These are phyloP conservation scores for Tylopilus plumbeoviolaceoides DNA, from an alignment of 768 basidiomycete species.

Conservation along the genomic window DNA sequence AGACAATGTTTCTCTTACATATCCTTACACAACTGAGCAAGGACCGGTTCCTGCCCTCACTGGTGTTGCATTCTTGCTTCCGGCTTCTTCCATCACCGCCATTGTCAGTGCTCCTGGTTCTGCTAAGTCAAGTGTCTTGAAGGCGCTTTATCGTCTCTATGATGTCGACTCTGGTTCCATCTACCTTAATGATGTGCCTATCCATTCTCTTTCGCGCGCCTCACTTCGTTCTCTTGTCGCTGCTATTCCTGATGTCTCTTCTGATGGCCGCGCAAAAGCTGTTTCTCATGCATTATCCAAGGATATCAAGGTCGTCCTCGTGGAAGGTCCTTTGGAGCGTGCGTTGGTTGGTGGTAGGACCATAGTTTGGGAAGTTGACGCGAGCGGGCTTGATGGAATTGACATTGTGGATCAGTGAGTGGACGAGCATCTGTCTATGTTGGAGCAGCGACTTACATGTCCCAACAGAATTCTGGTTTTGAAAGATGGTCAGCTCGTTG, in stretches of 20 bases:
- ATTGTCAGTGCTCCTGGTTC: constrained; percentile 82
- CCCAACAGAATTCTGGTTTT: constrained; percentile 77
- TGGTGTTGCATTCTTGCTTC: constrained; percentile 83
- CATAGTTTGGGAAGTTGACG: constrained; percentile 27
- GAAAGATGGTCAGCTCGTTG: constrained; percentile 84
- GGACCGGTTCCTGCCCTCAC: constrained; percentile 55
- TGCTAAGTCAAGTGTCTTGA: constrained; percentile 80
- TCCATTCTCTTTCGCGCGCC: constrained; percentile 80
- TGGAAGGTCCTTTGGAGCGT: constrained; percentile 25
- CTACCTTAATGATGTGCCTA: constrained; percentile 81
- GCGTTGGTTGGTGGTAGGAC: constrained; percentile 17
- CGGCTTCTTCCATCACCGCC: constrained; percentile 83
- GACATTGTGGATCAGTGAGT: constrained; percentile 60
- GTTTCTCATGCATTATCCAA: constrained; percentile 24
- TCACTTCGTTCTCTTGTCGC: constrained; percentile 80
- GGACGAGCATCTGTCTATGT: neutral
- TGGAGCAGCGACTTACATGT: neutral
- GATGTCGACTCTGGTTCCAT: constrained; percentile 81
- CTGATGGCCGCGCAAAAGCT: constrained; percentile 21
- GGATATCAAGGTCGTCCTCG: constrained; percentile 23
- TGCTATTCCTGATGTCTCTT: constrained; percentile 80
- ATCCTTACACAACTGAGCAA: constrained; percentile 53
- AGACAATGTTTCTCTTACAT: constrained; percentile 88
- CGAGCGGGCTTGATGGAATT: constrained; percentile 37
- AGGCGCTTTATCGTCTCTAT: constrained; percentile 91